Evolutionary conservation across 352 stramenopile species (phyloP).

Genomic region (Phytophthora crassamura): DNA sequence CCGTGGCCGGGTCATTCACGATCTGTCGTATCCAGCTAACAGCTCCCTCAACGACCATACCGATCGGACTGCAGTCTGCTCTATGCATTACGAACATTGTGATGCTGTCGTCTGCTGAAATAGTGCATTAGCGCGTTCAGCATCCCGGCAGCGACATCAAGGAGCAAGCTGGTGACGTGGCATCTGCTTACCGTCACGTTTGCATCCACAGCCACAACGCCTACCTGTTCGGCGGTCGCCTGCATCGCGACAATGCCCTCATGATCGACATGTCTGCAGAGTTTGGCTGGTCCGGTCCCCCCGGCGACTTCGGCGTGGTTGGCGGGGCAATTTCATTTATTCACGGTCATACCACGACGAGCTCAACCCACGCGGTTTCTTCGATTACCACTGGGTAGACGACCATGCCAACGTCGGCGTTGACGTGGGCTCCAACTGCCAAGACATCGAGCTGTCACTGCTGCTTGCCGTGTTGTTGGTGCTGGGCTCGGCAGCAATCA

Average conservation of each 20-base stretch:
- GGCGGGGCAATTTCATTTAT: conserved; percentile 19
- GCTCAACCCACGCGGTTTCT: conserved; percentile 4
- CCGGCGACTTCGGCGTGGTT: conserved; percentile 10
- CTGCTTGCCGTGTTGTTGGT: conserved; percentile 13
- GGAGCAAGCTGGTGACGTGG: conserved; percentile 18
- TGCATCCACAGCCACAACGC: conserved; percentile 15
- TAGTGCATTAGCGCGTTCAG: background rate
- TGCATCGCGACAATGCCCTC: conserved; percentile 6
- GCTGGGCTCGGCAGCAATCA: conserved; percentile 8
- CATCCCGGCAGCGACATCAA: background rate
- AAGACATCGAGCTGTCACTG: conserved; percentile 11
- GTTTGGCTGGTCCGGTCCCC: conserved; percentile 30
- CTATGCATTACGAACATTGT: conserved; percentile 4
- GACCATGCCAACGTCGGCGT: conserved; percentile 24
- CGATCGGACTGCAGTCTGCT: background rate
- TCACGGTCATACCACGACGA: background rate
- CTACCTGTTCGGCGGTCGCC: conserved; percentile 5
- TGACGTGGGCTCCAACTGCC: conserved; percentile 4
- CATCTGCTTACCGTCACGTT: conserved; percentile 14
- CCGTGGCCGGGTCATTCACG: conserved; percentile 17
- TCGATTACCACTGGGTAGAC: no score
- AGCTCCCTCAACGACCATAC: conserved; percentile 29
- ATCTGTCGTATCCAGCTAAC: conserved; percentile 29
- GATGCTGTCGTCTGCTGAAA: conserved; percentile 7
- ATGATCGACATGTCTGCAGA: conserved; percentile 23